Base-by-base conservation (phyloP, 2,329 filamentous ascomycete species). In the Boeremia lycopersici region DNA sequence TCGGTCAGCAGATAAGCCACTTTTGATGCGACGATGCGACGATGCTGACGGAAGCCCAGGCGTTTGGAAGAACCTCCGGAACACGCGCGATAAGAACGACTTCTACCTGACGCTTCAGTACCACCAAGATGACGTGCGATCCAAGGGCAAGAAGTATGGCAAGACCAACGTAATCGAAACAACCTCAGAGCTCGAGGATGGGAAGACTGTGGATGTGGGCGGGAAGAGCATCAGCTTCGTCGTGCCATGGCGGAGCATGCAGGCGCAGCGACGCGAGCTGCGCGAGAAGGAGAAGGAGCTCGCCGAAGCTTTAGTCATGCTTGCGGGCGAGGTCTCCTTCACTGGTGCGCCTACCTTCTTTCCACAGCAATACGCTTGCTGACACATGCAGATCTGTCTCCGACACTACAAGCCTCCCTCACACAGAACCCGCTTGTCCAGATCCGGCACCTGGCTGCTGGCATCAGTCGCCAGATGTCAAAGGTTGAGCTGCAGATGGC, bases 201-300 rank as follows among this genome's bases (percentile, higher is more conserved):
- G 60, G 19, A 64, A 62, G 51, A 50, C 56, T 10, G 54, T 65
- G 19, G 61, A 65, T 35, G 54, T 46, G 4, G 60, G 53, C 5
- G 66, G 64, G 30, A 69, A 64, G 58, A 72, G 70, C 49, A 74
- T 73, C 17, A 65, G 71, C 52, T 73, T 73, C 17, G 68, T 73
- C 12, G 70, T 74, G 30, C 70, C 71, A 59, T 74, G 70, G 71
- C 60, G 70, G 43, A 69, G 68, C 34, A 72, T 74, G 69, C 70
- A 73, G 53, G 64, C 67, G 11, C 70, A 73, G 49, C 62, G 69
- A 50, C 54, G 61, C 41, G 70, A 74, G 51, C 34, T 72, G 53
- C 57, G 60, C 6, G 67, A 71, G 47, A 72, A 66, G 44, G 71
- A 74, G 26, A 74, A 69, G 41, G 67, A 72, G 53, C 52, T 73